Evolutionary conservation across 1,284 basidiomycete species (phyloP), one percentile per base, ranked within the genome.

Genomic region (Ustilago curta): DNA sequence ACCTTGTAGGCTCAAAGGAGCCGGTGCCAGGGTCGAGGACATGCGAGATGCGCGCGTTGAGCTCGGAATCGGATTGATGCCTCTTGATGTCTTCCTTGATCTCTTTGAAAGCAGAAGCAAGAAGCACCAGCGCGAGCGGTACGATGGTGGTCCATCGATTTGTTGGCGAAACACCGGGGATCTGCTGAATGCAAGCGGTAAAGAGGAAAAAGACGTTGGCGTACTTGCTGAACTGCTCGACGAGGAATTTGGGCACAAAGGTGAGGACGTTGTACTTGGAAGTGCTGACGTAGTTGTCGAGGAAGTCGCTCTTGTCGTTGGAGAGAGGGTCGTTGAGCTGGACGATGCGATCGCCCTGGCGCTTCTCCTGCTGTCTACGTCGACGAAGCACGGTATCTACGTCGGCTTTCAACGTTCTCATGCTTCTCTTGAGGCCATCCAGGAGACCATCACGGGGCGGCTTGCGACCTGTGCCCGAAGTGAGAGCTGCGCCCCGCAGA

Each of bases 201-300:
- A 99, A 99, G 68, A 99, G 88, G 89, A 99, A 99, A 88, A 99
- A 99, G 69, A 99, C 71, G 85, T 99, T 99, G 79, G 97, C 97
- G 84, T 97, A 98, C 89, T 97, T 96, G 72, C 93, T 94, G 88
- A 97, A 97, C 91, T 97, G 95, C 85, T 97, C 95, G 53, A 73
- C 57, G 64, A 99, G 86, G 87, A 99, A 99, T 86, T 97, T 98
- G 54, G 94, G 95, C 11, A 95, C 75, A 86, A 99, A 99, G 0
- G 93, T 93, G 35, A 89, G 88, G 39, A 92, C 76, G 82, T 95
- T 97, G 87, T 98, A 99, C 86, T 99, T 99, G 88, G 92, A 94
- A 21, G 97, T 98, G 47, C 91, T 93, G 54, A 99, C 91, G 71
- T 91, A 92, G 86, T 99, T 99, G 72, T 83, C 83, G 50, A 76